Percentiles rank a stretch among this genome's conserved stretches.
phyloP scores from a whole-genome alignment of 2,329 filamentous ascomycete genomes.

The Fusarium cicatricum region DNA sequence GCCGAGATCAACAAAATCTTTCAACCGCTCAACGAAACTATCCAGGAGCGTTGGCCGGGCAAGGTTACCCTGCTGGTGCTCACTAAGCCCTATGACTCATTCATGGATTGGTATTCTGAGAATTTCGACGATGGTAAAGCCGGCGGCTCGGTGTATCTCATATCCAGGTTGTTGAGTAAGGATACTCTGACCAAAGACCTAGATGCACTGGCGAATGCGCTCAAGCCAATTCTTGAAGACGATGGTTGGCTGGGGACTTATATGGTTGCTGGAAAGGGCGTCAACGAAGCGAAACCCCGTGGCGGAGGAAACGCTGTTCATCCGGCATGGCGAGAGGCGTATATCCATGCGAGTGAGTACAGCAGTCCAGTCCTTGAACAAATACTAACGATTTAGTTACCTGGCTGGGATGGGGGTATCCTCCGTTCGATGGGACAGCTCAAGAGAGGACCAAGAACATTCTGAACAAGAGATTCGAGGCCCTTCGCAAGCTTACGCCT shows the following conservation, averaged over 20 bases:
- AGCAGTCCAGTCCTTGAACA: neutral
- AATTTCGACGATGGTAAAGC: constrained; percentile 47
- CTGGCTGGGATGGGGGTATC: constrained; percentile 7
- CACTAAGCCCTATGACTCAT: constrained; percentile 42
- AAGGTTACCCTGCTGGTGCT: constrained; percentile 26
- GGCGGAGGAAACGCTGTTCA: constrained; percentile 57
- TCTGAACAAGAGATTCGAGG: neutral
- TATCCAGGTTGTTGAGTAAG: constrained; percentile 54
- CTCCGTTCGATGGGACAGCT: constrained; percentile 8
- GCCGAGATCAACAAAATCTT: constrained; percentile 43
- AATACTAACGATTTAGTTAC: neutral
- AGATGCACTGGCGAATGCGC: constrained; percentile 46
- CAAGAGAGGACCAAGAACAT: neutral
- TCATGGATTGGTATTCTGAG: constrained; percentile 47
- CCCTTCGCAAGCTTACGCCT: neutral
- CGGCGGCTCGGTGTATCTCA: constrained; percentile 47
- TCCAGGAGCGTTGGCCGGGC: constrained; percentile 48
- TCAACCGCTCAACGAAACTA: constrained; percentile 47
- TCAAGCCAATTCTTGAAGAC: constrained; percentile 46
- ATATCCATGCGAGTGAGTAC: constrained; percentile 50
- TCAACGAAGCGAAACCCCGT: constrained; percentile 52
- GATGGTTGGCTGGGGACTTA: constrained; percentile 44
- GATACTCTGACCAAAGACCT: constrained; percentile 44
- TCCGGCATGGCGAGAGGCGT: constrained; percentile 59
- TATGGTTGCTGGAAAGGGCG: constrained; percentile 54